phyloP scores from a whole-genome alignment of 257 asterid species.

The Solanum chiquidenum region DNA sequence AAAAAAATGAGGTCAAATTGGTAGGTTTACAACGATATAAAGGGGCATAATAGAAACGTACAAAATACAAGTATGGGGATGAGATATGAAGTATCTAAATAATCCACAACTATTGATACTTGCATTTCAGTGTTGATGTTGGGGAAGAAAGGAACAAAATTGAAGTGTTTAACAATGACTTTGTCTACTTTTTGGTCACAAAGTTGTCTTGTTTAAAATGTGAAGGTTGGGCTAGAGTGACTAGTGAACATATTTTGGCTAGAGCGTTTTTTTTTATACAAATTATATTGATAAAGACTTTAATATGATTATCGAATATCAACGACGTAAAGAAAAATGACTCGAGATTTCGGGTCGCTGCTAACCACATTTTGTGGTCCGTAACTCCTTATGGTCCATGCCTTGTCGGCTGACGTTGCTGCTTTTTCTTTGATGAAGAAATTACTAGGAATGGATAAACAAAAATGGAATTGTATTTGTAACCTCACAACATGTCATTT shows the following conservation, averaged over 20 bases:
- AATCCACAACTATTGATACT: neutral
- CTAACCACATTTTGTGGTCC: neutral
- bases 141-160: neutral
- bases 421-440: neutral
- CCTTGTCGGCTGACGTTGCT: neutral
- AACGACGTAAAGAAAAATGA: neutral
- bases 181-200: neutral
- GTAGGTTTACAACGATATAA: neutral
- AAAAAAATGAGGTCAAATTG: neutral
- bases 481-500: neutral
- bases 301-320: neutral
- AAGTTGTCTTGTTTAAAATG: neutral
- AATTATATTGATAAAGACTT: neutral
- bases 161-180: neutral
- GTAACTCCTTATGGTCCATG: neutral
- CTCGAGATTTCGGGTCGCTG: fast-evolving
- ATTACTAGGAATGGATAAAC: neutral
- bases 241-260: neutral
- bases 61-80: neutral
- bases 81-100: neutral
- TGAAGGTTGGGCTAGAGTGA: neutral
- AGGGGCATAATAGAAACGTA: neutral
- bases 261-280: neutral
- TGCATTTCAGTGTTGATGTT: neutral
- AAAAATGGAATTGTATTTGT: neutral